phyloP scores from a whole-genome alignment of 2,329 filamentous ascomycete genomes.

The Ceratocystis harringtonii region DNA sequence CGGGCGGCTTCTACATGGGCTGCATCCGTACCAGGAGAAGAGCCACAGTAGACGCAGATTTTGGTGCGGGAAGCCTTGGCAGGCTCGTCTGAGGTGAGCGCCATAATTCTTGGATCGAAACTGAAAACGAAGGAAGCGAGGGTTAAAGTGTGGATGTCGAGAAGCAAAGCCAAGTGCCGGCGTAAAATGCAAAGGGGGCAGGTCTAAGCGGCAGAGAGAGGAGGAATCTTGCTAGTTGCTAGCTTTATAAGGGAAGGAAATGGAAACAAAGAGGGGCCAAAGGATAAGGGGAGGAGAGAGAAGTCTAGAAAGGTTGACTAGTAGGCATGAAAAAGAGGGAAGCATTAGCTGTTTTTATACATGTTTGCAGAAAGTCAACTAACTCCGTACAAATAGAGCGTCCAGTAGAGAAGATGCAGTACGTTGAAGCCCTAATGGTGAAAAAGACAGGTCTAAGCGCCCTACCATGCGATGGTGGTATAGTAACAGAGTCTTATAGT shows the following conservation, averaged over 20 bases:
- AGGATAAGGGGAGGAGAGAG: not conserved
- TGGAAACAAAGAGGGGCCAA: not conserved
- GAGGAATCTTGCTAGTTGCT: not conserved
- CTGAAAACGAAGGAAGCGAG: not conserved
- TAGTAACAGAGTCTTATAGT: not conserved
- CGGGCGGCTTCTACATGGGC: slow-evolving; percentile 66
- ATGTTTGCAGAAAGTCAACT: not conserved
- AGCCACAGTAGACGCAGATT: slow-evolving; percentile 91
- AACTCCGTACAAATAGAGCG: not conserved
- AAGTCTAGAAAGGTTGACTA: not conserved
- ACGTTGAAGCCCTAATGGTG: not conserved
- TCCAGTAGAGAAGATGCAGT: not conserved
- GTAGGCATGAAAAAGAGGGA: not conserved
- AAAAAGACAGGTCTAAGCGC: slow-evolving; percentile 3
- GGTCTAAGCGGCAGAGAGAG: not conserved
- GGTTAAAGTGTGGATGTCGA: not conserved
- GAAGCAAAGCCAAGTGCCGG: not conserved
- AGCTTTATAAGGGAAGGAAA: not conserved
- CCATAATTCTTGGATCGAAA: slow-evolving; percentile 18
- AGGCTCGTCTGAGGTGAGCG: slow-evolving; percentile 21
- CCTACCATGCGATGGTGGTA: not conserved
- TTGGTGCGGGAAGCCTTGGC: slow-evolving; percentile 35
- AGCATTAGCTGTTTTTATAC: not conserved
- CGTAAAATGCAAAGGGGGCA: not conserved
- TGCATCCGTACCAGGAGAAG: slow-evolving; percentile 56